phyloP scores from a whole-genome alignment of 2,329 filamentous ascomycete species.

The Xylaria sp. region DNA sequence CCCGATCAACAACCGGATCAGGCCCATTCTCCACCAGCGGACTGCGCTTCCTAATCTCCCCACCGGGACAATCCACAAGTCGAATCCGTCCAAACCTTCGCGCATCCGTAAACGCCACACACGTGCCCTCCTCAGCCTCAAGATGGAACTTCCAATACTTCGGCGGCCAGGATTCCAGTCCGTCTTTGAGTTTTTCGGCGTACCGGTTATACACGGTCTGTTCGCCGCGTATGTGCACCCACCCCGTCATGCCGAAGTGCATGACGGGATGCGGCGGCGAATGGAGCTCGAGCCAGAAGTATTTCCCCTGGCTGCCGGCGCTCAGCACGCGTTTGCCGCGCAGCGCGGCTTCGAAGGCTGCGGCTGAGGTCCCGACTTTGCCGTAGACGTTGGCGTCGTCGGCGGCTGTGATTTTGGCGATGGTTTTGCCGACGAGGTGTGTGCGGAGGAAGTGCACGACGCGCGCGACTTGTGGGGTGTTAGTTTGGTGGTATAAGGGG shows the following conservation, averaged over 20 bases:
- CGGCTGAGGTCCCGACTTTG: slow-evolving; percentile 76
- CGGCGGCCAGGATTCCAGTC: slow-evolving; percentile 73
- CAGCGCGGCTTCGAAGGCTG: slow-evolving; percentile 68
- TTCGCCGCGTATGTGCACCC: slow-evolving; percentile 80
- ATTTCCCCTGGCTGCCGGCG: slow-evolving; percentile 88
- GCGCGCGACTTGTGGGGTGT: slow-evolving; percentile 59
- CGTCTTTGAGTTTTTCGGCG: slow-evolving; percentile 62
- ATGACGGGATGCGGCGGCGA: slow-evolving; percentile 81
- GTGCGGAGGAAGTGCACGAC: slow-evolving; percentile 80
- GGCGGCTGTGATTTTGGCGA: slow-evolving; percentile 63
- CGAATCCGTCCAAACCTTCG: slow-evolving; percentile 74
- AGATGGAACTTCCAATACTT: slow-evolving; percentile 84
- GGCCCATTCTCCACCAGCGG: slow-evolving; percentile 90
- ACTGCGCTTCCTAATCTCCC: slow-evolving; percentile 67
- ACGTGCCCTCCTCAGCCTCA: slow-evolving; percentile 43
- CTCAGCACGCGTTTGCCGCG: slow-evolving; percentile 64
- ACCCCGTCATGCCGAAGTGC: slow-evolving; percentile 80
- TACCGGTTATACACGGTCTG: slow-evolving; percentile 75
- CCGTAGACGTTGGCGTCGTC: slow-evolving; percentile 85
- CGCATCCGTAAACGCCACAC: slow-evolving; percentile 74
- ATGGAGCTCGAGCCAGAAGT: slow-evolving; percentile 79
- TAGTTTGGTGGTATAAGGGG: slow-evolving; percentile 5
- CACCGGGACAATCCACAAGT: slow-evolving; percentile 72
- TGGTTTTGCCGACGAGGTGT: slow-evolving; percentile 76
- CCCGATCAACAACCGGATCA: slow-evolving; percentile 79